Evolutionary conservation across 1,139 yeast genomes (phyloP).

Genomic region (Meyerozyma guilliermondii): DNA sequence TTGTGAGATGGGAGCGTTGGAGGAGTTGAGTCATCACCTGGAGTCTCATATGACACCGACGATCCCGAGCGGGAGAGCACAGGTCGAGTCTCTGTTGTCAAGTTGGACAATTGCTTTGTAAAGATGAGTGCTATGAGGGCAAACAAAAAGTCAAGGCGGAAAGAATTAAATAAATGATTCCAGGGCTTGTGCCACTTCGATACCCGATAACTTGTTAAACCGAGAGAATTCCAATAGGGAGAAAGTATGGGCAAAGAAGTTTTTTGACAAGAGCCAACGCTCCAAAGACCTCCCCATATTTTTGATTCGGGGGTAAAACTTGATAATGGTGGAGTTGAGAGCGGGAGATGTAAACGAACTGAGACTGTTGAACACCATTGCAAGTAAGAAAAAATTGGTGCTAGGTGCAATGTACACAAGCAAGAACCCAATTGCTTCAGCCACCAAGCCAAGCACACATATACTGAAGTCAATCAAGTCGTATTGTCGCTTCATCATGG

Average conservation of each 20-base stretch:
- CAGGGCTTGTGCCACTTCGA: conserved; percentile 8
- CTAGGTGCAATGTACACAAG: conserved; percentile 11
- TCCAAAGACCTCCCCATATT: conserved; percentile 52
- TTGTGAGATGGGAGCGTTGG: not conserved
- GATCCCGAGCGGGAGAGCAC: conserved; percentile 5
- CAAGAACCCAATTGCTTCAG: conserved; percentile 41
- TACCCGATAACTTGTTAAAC: conserved; percentile 25
- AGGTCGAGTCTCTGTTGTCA: conserved; percentile 5
- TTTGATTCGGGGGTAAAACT: conserved; percentile 43
- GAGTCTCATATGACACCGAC: conserved; percentile 3
- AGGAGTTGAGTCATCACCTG: conserved; percentile 1
- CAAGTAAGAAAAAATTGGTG: conserved; percentile 5
- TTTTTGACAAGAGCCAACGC: conserved; percentile 39
- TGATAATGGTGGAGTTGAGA: conserved; percentile 44
- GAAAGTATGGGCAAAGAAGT: conserved; percentile 29
- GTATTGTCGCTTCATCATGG: conserved; percentile 23
- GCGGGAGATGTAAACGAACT: conserved; percentile 46
- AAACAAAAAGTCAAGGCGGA: not conserved
- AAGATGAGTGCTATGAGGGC: not conserved
- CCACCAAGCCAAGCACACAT: conserved; percentile 20
- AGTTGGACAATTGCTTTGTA: conserved; percentile 3
- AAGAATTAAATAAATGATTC: conserved; percentile 6
- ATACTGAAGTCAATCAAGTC: conserved; percentile 54
- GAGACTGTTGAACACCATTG: conserved; percentile 29
- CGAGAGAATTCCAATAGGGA: conserved; percentile 35